phyloP scores from a whole-genome alignment of 257 asterid species.

The Solanum tarijense region DNA sequence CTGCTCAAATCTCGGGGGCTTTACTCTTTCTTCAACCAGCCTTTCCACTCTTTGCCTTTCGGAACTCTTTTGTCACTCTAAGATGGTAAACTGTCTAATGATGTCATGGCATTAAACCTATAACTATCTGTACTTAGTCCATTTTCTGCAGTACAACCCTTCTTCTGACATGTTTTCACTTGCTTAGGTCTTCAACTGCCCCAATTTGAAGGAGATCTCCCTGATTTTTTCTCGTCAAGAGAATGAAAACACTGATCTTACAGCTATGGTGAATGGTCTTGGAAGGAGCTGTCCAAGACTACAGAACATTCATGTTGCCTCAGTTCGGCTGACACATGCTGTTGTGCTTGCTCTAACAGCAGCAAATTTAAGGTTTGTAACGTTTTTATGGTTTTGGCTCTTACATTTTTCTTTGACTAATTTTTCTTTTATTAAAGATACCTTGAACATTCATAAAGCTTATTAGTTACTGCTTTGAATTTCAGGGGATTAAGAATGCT shows the following conservation, averaged over 20 bases:
- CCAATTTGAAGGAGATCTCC: conserved; percentile 75
- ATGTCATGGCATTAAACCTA: neutral
- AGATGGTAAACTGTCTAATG: conserved; percentile 38
- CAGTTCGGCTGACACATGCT: conserved; percentile 61
- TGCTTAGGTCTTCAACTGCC: conserved; percentile 71
- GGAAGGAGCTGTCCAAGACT: conserved; percentile 89
- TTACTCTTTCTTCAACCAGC: conserved; percentile 57
- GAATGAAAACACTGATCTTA: conserved; percentile 66
- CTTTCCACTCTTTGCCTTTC: conserved; percentile 77
- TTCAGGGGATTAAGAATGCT: conserved; percentile 84
- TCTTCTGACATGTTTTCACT: neutral
- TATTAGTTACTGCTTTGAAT: neutral
- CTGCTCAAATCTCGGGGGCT: conserved; percentile 68
- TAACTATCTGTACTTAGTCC: neutral
- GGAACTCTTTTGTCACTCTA: conserved; percentile 71
- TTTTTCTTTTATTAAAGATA: neutral
- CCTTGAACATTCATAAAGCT: neutral
- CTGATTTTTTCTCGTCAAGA: conserved; percentile 76
- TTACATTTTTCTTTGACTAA: neutral
- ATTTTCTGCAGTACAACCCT: neutral
- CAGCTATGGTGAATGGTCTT: conserved; percentile 45
- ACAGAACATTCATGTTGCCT: conserved; percentile 78
- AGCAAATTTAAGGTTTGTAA: conserved; percentile 65
- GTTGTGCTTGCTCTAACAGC: conserved; percentile 77
- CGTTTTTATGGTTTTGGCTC: neutral